Percentiles rank a stretch among this genome's conserved stretches.
Conservation (phyloP, 805 yeast species). For the Candida loeiensis region DNA sequence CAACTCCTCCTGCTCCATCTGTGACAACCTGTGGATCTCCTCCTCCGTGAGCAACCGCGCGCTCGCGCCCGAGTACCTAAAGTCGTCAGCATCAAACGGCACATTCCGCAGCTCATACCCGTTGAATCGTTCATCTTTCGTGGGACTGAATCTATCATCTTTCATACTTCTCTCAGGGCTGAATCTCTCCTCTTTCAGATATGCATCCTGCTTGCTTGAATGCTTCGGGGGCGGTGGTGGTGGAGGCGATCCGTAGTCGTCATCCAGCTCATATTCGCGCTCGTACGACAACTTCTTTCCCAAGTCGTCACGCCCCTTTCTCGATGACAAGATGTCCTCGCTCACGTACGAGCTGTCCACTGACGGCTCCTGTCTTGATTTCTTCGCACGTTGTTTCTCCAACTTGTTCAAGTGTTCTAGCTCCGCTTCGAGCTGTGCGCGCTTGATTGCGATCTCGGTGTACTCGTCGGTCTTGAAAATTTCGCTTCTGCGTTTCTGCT, state of each 20-base stretch:
- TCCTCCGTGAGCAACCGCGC: constrained; percentile 22
- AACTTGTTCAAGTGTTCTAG: constrained; percentile 30
- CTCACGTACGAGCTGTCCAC: constrained; percentile 30
- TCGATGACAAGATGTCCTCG: constrained; percentile 35
- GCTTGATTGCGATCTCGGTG: constrained; percentile 32
- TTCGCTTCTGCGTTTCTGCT: constrained; percentile 4
- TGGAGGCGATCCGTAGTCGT: constrained; percentile 25
- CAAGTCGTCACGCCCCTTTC: constrained; percentile 31
- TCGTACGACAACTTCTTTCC: constrained; percentile 28
- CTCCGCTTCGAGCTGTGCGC: constrained; percentile 39
- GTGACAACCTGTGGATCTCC: constrained; percentile 25
- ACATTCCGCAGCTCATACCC: constrained; percentile 8
- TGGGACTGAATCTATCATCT: too few relatives aligned
- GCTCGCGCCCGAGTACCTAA: constrained; percentile 26
- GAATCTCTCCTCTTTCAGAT: too few relatives aligned
- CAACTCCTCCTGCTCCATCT: constrained; percentile 34
- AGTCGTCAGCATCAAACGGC: constrained; percentile 39
- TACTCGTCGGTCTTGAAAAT: constrained; percentile 15
- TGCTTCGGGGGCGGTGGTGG: constrained; percentile 27
- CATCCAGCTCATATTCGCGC: constrained; percentile 15
- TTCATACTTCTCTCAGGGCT: too few relatives aligned
- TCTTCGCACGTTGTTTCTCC: constrained; percentile 19
- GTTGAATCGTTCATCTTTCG: constrained; percentile 10
- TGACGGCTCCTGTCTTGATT: constrained; percentile 15
- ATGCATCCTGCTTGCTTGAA: too few relatives aligned